Evolutionary conservation across 2,329 filamentous ascomycete genomes (phyloP), one percentile per base, ranked within the genome.

Genomic region (Colletotrichum godetiae): DNA sequence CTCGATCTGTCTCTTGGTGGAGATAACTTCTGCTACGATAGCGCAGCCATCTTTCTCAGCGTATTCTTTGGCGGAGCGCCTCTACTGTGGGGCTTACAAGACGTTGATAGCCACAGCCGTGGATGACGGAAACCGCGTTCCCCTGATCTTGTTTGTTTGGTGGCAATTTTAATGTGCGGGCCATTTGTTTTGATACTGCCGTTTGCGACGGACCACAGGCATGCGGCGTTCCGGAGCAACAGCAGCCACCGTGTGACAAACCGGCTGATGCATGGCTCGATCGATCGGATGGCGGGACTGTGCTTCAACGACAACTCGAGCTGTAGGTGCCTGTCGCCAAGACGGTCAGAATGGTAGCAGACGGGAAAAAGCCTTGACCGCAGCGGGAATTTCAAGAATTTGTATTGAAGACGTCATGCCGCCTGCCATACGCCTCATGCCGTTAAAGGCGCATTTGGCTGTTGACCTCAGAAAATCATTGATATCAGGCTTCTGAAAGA

Each of bases 121-220:
- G 56, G 29, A 73, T 73, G 70, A 73, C 60, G 70, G 33, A 70
- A 57, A 65, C 60, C 46, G 60, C 70, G 67, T 73, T 73, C 70
- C 67, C 33, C 57, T 60, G 67, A 52, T 27, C 61, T 29, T 70
- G 49, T 73, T 70, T 73, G 70, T 73, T 73, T 73, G 70, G 60
- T 8, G 60, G 33, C 60, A 73, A 70, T 70, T 67, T 70, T 65
- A 70, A 31, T 58, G 55, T 70, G 46, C 60, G 60, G 67, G 55
- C 70, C 67, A 31, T 53, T 15, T 72, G 65, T 72, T 72, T 58
- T 72, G 69, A 46, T 63, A 42, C n/a, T 64, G 65, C 59, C 27
- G 59, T 63, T 59, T 72, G 59, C 66, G 49, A 59, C 42, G 35
- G 55, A 35, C 55, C 35, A 31, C 61, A 65, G 70, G 67, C 56